Conservation (phyloP, 768 basidiomycete species). For the Amanita inopinata region DNA sequence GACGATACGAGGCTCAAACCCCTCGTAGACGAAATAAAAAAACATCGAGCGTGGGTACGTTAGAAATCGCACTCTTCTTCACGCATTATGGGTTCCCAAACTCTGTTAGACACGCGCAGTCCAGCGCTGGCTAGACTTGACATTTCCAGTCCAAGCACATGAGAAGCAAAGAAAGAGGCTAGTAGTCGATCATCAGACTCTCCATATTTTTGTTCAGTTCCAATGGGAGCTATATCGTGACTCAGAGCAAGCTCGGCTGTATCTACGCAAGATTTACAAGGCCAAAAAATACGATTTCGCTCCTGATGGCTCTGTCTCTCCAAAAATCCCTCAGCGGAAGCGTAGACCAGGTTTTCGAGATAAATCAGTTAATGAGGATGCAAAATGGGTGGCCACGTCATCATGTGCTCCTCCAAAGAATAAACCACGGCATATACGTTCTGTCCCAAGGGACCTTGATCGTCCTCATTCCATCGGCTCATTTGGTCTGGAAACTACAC, state of each 20-base stretch:
- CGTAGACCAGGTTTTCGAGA: neutral
- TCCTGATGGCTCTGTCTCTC: neutral
- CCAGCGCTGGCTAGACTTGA: constrained; percentile 2
- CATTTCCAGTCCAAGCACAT: constrained; percentile 6
- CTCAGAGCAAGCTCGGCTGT: neutral
- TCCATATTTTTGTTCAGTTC: constrained; percentile 13
- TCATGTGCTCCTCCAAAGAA: no score
- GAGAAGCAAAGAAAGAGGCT: neutral
- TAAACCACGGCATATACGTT: no score
- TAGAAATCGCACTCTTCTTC: constrained; percentile 8
- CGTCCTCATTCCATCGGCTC: no score
- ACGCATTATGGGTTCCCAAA: neutral
- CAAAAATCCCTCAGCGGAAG: neutral
- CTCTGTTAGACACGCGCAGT: neutral
- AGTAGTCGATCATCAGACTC: neutral
- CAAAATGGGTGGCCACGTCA: no score
- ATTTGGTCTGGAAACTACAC: neutral
- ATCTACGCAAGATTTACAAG: neutral
- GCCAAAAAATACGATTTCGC: neutral
- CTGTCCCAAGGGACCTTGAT: neutral
- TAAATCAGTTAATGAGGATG: neutral
- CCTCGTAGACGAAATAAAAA: no score
- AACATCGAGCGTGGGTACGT: constrained; percentile 4
- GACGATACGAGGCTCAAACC: no score
- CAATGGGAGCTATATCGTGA: constrained; percentile 16